Evolutionary conservation across 176 grass and related monocot species (phyloP), one percentile per base, ranked within the genome.

Genomic region (Areca catechu): DNA sequence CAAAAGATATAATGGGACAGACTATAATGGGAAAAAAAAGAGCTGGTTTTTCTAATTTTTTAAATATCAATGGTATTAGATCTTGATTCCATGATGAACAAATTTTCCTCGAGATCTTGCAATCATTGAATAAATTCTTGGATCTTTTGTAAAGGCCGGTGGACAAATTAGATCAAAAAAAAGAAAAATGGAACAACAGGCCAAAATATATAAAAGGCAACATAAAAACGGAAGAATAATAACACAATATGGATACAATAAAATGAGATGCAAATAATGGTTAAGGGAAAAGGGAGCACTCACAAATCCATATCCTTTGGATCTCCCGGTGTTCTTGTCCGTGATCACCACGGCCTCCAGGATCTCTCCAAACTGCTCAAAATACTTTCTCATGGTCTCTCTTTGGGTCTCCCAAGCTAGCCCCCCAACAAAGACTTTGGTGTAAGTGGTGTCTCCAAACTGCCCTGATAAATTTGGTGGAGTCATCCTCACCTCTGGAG

Each of bases 241-340:
- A 50, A 9, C 14, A 12, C 27, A 25, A 25, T 25, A 29, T 29
- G 27, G 27, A 29, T 29, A 29, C 5, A 6, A 29, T 17, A 10
- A 69, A 50, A 61, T 17, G 10, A 55, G 54, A 65, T 15, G 4
- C 6, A 51, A 16, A 49, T 4, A 51, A 5, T 18, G 24, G 54
- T 18, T 2, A 20, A 54, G 18, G 4, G 22, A 22, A 37, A 43
- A 5, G 18, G 48, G 16, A 5, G 43, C 53, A 17, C 94, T 43
- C 81, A 98, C 94, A 58, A 98, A 98, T 92, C 94, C 94, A 34
- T 98, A 98, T 71, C 94, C 94, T 71, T 98, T 98, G 56, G 94
- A 98, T 98, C 88, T 92, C 54, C 94, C 88, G 3, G 88, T 80
- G 74, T 89, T 92, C 81, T 98, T 98, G 76, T 98, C 94, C 22